Percentiles rank a stretch among this genome's conserved stretches.
Evolutionary conservation across 2,329 filamentous ascomycete species (phyloP).

Genomic region (Phoma herbarum): DNA sequence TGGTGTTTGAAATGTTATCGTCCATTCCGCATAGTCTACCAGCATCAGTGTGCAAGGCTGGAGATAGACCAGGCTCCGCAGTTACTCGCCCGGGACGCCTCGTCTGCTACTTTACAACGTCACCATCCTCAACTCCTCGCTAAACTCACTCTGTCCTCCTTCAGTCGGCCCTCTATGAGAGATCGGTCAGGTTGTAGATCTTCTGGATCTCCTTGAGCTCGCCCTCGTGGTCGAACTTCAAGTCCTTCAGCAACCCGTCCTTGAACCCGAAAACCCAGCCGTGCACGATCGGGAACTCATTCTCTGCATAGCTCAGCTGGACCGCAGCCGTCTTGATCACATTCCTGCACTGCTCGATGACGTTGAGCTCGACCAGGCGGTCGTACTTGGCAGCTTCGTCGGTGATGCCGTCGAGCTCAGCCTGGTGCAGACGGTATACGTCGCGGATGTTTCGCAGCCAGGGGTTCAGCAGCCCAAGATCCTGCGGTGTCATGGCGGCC

Average conservation of each 20-base stretch:
- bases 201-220: conserved; percentile 68
- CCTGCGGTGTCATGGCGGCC: conserved; percentile 70
- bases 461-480: conserved; percentile 75
- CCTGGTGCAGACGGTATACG: conserved; percentile 75
- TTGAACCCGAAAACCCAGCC: conserved; percentile 77
- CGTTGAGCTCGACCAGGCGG: conserved; percentile 50
- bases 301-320: conserved; percentile 68
- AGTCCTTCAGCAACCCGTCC: conserved; percentile 71
- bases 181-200: conserved; percentile 64
- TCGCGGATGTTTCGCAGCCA: conserved; percentile 79
- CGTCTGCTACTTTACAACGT: conserved; percentile 6
- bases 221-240: conserved; percentile 68
- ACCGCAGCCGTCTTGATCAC: conserved; percentile 59
- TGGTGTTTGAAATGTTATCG: neutral
- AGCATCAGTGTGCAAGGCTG: conserved; percentile 3
- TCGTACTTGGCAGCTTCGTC: conserved; percentile 45
- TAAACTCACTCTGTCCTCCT: conserved; percentile 4
- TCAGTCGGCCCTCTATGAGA: conserved; percentile 11
- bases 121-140: conserved; percentile 14
- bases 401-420: conserved; percentile 66
- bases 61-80: neutral
- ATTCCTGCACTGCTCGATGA: conserved; percentile 51
- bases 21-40: neutral
- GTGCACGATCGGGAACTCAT: conserved; percentile 74
- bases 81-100: neutral